These are phyloP conservation scores for Pyrus communis DNA, from an alignment of 306 rosid species.

Conservation along the genomic window DNA sequence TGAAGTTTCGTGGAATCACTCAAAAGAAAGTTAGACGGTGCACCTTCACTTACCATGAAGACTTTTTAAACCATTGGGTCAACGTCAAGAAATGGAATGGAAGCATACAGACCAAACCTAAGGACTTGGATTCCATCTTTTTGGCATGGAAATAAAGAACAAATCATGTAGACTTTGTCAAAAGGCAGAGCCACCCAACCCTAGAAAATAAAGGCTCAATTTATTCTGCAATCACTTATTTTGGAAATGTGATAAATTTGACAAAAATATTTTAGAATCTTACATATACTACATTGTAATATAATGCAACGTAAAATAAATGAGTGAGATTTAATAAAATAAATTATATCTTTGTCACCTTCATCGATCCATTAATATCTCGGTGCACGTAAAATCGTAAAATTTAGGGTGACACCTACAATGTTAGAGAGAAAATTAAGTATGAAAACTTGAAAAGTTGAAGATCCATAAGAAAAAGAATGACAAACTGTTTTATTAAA, in stretches of 20 bases:
- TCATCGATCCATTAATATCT: too few species aligned
- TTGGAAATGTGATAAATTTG: not conserved
- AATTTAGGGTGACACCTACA: not conserved
- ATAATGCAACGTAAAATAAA: too few species aligned
- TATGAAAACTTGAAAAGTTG: not conserved
- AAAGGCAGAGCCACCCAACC: not conserved
- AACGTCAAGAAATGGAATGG: slow-evolving; percentile 3
- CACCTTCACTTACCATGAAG: not conserved
- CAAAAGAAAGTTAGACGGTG: not conserved
- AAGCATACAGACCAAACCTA: not conserved
- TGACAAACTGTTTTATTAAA: slow-evolving; percentile 54
- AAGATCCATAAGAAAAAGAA: slow-evolving; percentile 28
- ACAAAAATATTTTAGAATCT: too few species aligned
- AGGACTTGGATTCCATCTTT: not conserved
- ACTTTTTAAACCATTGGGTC: not conserved
- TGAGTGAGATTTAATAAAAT: too few species aligned
- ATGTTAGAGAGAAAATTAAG: not conserved
- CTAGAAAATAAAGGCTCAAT: not conserved
- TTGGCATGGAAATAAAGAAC: not conserved
- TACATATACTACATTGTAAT: too few species aligned
- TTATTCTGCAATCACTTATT: not conserved
- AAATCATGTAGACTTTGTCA: not conserved
- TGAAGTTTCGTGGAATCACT: not conserved
- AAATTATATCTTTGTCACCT: too few species aligned
- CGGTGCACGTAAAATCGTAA: not conserved